Conservation (phyloP, 2,329 filamentous ascomycete genomes). For the Aspergillus pseudotamarii region DNA sequence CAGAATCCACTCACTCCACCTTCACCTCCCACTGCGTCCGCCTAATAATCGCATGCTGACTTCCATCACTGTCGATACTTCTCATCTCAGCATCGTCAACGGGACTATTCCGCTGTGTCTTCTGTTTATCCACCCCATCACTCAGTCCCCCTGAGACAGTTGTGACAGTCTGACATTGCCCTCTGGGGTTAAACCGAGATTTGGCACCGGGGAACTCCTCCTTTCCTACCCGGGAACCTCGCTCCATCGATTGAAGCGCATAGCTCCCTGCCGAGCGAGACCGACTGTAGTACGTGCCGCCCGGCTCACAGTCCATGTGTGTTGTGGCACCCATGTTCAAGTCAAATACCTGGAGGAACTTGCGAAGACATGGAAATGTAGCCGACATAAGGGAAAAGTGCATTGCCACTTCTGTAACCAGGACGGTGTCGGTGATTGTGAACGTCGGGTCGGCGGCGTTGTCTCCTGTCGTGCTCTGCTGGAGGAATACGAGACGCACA, state of each 20-base stretch:
- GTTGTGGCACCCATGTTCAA: conserved; percentile 4
- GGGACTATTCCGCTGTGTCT: neutral
- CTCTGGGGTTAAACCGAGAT: neutral
- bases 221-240: neutral
- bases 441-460: neutral
- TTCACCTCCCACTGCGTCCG: conserved; percentile 3
- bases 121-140: neutral
- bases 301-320: neutral
- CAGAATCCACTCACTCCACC: neutral
- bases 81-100: neutral
- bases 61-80: conserved; percentile 2
- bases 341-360: conserved; percentile 4
- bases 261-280: neutral
- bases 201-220: neutral
- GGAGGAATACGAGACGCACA: neutral
- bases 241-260: neutral
- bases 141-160: neutral
- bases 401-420: conserved; percentile 6
- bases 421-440: neutral
- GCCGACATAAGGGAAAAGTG: conserved; percentile 6
- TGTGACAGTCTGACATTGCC: neutral
- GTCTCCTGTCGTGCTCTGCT: neutral
- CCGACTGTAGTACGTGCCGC: neutral
- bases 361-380: conserved; percentile 2
- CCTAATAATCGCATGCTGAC: conserved; percentile 1